These are phyloP conservation scores for Pleurotus sapidus DNA, from an alignment of 768 basidiomycete species.

Conservation along the genomic window DNA sequence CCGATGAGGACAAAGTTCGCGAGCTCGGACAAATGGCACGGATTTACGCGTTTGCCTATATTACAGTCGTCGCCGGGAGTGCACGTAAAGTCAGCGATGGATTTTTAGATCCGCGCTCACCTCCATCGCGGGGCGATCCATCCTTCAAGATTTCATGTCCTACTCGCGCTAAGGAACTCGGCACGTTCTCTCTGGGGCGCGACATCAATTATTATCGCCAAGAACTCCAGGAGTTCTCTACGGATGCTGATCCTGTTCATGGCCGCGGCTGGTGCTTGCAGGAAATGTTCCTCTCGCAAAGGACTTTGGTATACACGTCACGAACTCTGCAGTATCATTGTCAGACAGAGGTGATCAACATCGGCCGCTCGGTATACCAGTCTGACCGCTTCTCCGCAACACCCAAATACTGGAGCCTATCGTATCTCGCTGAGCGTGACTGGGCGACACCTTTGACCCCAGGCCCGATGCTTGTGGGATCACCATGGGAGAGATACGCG, in stretches of 20 bases:
- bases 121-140: neutral
- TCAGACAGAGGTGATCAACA: neutral
- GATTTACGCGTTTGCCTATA: constrained; percentile 1
- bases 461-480: neutral
- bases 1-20: neutral
- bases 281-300: neutral
- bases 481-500: neutral
- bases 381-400: neutral
- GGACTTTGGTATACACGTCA: neutral
- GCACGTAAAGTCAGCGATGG: neutral
- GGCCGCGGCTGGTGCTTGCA: neutral
- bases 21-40: neutral
- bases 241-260: neutral
- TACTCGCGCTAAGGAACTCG: neutral
- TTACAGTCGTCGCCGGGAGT: neutral
- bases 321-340: neutral
- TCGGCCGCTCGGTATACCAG: neutral
- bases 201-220: neutral
- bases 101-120: neutral
- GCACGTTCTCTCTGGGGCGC: neutral
- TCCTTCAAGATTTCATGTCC: neutral
- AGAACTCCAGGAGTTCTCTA: neutral
- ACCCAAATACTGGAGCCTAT: neutral
- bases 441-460: neutral
- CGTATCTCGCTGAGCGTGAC: neutral